Base-by-base conservation (phyloP, 768 basidiomycete species). In the Terana coerulea region DNA sequence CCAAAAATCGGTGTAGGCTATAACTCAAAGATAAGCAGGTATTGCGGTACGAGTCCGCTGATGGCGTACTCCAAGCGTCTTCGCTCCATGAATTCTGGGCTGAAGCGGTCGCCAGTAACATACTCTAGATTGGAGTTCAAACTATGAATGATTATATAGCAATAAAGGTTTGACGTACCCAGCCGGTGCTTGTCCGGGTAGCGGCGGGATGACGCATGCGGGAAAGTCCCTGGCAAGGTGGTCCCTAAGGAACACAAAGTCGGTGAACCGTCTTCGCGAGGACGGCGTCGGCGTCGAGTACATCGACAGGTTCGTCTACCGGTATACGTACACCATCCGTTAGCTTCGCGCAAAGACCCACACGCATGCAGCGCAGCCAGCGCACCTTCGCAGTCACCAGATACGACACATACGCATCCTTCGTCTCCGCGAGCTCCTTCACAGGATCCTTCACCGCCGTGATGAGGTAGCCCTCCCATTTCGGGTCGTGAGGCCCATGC, bases 331-430 rank as follows among this genome's bases (percentile, higher is more conserved):
- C 24, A 33, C 19, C 43, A 29, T 14, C n/a, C 39, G 54, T 34
- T n/a, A n/a, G 17, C 15, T n/a, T 15, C 17, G 17, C 22, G 5
- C 12, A n/a, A n/a, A n/a, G 15, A 34, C 25, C 21, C 21, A 54
- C 15, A 9, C 12, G 26, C 30, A 60, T 5, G n/a, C n/a, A n/a
- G n/a, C n/a, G n/a, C n/a, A n/a, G n/a, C n/a, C n/a, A n/a, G 59
- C 77, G 56, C 62, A 95, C 95, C 81, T 88, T 86, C 47, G 91
- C 91, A 29, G 82, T 78, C 33, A 98, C 92, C 25, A 92, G 73
- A 67, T 98, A 99, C 34, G 93, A 95, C 43, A 97, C 92, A 71
- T 92, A 98, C 55, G 91, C 87, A 64, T 99, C 95, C 73, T 97
- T 98, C 28, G 94, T 95, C 61, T 97, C 95, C 53, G 95, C 88